These are phyloP conservation scores for Acacia melanoxylon DNA, from an alignment of 306 rosid genomes.

Conservation along the genomic window DNA sequence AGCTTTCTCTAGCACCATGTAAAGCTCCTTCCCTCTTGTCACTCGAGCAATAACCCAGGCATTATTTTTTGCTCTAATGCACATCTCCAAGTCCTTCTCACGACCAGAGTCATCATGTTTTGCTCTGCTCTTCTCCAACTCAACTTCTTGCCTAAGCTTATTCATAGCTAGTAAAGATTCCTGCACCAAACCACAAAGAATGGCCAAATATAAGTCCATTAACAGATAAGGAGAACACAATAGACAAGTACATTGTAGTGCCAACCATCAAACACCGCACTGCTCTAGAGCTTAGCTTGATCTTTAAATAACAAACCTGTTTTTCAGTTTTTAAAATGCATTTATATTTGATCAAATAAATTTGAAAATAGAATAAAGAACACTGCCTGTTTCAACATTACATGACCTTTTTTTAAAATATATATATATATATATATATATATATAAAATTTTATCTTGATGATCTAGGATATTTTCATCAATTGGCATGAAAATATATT, in stretches of 20 bases:
- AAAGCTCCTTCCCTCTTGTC: conserved; percentile 93
- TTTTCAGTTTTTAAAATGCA: conserved; percentile 22
- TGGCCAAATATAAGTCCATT: conserved; percentile 9
- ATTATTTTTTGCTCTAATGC: conserved; percentile 88
- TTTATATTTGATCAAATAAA: not conserved
- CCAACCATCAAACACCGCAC: conserved; percentile 22
- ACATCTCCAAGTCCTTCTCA: conserved; percentile 80
- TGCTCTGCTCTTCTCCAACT: conserved; percentile 76
- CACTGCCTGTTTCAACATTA: not conserved
- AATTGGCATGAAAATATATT: not conserved
- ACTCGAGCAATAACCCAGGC: conserved; percentile 89
- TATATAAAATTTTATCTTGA: not conserved
- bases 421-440: too few relatives aligned
- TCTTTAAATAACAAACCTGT: conserved; percentile 19
- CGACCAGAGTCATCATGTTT: conserved; percentile 45
- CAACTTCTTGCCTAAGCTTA: conserved; percentile 87
- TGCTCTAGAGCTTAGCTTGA: conserved; percentile 16
- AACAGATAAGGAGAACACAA: conserved; percentile 14
- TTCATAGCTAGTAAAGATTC: conserved; percentile 87
- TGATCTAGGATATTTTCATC: not conserved
- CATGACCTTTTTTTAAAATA: not conserved
- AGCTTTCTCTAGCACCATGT: conserved; percentile 94
- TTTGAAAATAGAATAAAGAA: not conserved
- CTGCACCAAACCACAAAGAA: conserved; percentile 47
- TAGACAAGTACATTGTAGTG: not conserved